A percentile compares a stretch with the other conserved stretches of the same genome.
phyloP scores from a whole-genome alignment of 179 eudicot genomes.

The Drosera spatulata region DNA sequence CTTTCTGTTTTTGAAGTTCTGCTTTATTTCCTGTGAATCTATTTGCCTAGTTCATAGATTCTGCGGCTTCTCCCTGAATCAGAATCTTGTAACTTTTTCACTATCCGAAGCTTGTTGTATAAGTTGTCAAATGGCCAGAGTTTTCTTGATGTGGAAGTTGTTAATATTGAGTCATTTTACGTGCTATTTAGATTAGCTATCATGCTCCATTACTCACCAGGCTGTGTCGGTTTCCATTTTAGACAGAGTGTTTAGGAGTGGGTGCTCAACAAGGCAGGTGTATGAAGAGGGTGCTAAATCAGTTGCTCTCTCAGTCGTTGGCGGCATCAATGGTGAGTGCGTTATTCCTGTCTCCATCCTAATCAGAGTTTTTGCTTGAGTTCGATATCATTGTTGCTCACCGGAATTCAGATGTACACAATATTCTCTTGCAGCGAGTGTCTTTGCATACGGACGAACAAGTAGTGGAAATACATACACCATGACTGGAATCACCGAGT shows the following conservation, averaged over 20 bases:
- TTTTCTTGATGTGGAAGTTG: too few relatives aligned
- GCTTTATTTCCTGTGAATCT: too few relatives aligned
- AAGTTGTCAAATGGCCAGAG: too few relatives aligned
- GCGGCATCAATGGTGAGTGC: conserved; percentile 74
- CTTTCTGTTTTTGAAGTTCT: too few relatives aligned
- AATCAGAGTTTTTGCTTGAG: not conserved
- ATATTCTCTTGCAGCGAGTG: conserved; percentile 45
- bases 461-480: conserved; percentile 97
- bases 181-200: too few relatives aligned
- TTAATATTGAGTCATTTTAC: too few relatives aligned
- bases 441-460: conserved; percentile 94
- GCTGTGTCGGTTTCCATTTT: conserved; percentile 7
- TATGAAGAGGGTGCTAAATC: conserved; percentile 82
- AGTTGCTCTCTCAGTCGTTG: conserved; percentile 74
- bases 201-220: too few relatives aligned
- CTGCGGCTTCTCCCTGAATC: too few relatives aligned
- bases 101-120: too few relatives aligned
- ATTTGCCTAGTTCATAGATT: too few relatives aligned
- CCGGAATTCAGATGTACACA: not conserved
- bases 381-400: not conserved
- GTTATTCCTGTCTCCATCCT: not conserved
- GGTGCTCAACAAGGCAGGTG: conserved; percentile 59
- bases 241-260: conserved; percentile 51
- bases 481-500: conserved; percentile 82
- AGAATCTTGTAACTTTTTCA: too few relatives aligned